Conservation (phyloP, 139 green algal species). For the Chlorella sp. region DNA sequence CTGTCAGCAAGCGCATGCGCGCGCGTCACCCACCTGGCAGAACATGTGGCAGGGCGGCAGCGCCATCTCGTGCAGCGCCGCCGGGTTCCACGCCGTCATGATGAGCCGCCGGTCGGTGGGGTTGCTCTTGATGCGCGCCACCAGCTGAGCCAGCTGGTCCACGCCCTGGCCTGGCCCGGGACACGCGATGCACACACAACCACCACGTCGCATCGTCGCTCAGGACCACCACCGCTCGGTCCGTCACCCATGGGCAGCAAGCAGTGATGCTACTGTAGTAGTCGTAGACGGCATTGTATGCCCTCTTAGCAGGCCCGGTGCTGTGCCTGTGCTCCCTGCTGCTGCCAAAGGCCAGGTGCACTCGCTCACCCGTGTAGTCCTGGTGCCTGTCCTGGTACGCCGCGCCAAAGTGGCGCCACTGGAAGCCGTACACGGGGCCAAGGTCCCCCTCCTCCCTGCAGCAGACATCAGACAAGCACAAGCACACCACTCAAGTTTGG, state of each 20-base stretch:
- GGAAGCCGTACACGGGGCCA: slow-evolving; percentile 98
- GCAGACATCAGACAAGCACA: background rate
- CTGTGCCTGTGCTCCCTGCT: too few species aligned
- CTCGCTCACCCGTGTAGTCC: slow-evolving; percentile 77
- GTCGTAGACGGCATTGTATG: too few species aligned
- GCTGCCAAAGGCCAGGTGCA: background rate
- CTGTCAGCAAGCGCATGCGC: too few species aligned
- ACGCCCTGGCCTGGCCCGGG: slow-evolving; percentile 79
- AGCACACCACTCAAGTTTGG: too few species aligned
- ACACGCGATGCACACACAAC: too few species aligned
- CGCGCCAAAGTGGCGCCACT: slow-evolving; percentile 99
- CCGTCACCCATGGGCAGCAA: too few species aligned
- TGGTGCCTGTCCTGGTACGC: slow-evolving; percentile 92
- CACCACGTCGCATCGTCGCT: too few species aligned
- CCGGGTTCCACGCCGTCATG: slow-evolving; percentile 97
- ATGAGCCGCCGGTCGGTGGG: slow-evolving; percentile 93
- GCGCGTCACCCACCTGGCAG: slow-evolving; percentile 78
- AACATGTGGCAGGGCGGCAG: slow-evolving; percentile 99
- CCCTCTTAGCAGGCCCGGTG: too few species aligned
- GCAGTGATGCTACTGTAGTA: too few species aligned
- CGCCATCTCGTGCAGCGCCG: slow-evolving; percentile 89
- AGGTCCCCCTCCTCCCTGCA: slow-evolving; percentile 67
- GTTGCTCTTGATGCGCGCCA: slow-evolving; percentile 80
- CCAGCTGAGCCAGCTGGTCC: slow-evolving; percentile 94
- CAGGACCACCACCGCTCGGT: too few species aligned